Conservation (phyloP, 1,139 yeast genomes). For the Pneumocystis oryctolagi region DNA sequence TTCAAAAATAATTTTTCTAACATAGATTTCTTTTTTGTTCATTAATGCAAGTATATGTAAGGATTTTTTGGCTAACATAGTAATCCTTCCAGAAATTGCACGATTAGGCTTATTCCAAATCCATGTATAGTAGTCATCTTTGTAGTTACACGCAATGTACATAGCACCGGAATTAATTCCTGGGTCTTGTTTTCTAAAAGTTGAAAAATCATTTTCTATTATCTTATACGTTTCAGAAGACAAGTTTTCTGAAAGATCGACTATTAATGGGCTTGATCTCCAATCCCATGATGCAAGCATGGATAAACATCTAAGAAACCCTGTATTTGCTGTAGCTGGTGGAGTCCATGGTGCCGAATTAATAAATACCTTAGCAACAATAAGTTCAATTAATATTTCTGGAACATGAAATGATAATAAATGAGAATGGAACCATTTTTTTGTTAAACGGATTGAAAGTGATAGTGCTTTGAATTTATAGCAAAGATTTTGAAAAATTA, state of each 20-base stretch:
- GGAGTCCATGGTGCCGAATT: constrained; percentile 57
- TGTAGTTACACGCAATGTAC: constrained; percentile 69
- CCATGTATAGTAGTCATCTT: constrained; percentile 74
- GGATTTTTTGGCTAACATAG: constrained; percentile 74
- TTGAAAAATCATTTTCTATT: constrained; percentile 48
- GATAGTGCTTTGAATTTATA: constrained; percentile 64
- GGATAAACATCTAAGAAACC: constrained; percentile 58
- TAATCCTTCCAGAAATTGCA: constrained; percentile 65
- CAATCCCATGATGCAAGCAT: constrained; percentile 83
- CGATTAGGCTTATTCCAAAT: constrained; percentile 46
- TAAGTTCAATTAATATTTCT: constrained; percentile 67
- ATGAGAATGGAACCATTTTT: constrained; percentile 65
- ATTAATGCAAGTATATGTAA: constrained; percentile 33
- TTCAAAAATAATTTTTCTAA: background rate
- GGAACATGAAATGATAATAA: constrained; percentile 46
- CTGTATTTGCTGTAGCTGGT: constrained; percentile 67
- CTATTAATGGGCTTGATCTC: constrained; percentile 69
- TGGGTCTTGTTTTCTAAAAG: constrained; percentile 64
- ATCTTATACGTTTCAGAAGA: constrained; percentile 47
- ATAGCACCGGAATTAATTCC: constrained; percentile 63
- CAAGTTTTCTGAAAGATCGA: constrained; percentile 43
- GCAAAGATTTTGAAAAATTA: constrained; percentile 56
- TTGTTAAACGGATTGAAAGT: constrained; percentile 68
- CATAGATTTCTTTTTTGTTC: constrained; percentile 36
- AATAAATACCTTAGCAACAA: constrained; percentile 72